These are phyloP conservation scores for Akanthomyces muscarius DNA, from an alignment of 2,329 filamentous ascomycete species.

Conservation along the genomic window DNA sequence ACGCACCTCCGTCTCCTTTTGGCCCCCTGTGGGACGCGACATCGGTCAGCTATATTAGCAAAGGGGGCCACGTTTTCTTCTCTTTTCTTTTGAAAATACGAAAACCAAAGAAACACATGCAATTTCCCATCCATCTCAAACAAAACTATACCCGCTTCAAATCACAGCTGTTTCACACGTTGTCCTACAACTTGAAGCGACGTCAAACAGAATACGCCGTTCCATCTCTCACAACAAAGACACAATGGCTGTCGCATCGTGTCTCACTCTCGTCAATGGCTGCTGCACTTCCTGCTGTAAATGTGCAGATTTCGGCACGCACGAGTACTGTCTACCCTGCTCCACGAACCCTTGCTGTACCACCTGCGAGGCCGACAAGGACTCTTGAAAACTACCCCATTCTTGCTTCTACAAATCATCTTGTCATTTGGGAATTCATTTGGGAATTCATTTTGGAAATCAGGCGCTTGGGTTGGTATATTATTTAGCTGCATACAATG, in stretches of 20 bases:
- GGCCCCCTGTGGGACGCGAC: slow-evolving; percentile 5
- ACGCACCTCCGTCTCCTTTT: slow-evolving; percentile 10
- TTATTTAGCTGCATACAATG: slow-evolving; percentile 6
- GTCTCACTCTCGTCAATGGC: slow-evolving; percentile 15
- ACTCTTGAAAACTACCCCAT: not conserved
- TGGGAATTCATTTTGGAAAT: not conserved
- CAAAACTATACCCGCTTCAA: too few species aligned
- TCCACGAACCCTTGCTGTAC: slow-evolving; percentile 25
- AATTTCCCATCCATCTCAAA: not conserved
- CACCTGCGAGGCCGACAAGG: not conserved
- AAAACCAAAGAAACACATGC: not conserved
- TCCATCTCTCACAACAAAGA: not conserved
- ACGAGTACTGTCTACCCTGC: slow-evolving; percentile 31
- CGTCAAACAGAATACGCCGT: not conserved
- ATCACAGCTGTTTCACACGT: too few species aligned
- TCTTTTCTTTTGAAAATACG: not conserved
- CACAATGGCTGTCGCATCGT: slow-evolving; percentile 17
- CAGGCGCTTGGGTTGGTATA: slow-evolving; percentile 9
- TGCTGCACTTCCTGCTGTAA: slow-evolving; percentile 33
- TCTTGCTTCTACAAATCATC: slow-evolving; percentile 9
- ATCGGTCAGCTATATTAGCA: slow-evolving; percentile 3
- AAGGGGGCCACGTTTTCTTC: not conserved
- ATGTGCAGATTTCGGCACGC: slow-evolving; percentile 28
- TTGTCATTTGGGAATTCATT: not conserved
- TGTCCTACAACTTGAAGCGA: not conserved